These are phyloP conservation scores for Eruca vesicaria DNA, from an alignment of 441 rosid species.

Conservation along the genomic window DNA sequence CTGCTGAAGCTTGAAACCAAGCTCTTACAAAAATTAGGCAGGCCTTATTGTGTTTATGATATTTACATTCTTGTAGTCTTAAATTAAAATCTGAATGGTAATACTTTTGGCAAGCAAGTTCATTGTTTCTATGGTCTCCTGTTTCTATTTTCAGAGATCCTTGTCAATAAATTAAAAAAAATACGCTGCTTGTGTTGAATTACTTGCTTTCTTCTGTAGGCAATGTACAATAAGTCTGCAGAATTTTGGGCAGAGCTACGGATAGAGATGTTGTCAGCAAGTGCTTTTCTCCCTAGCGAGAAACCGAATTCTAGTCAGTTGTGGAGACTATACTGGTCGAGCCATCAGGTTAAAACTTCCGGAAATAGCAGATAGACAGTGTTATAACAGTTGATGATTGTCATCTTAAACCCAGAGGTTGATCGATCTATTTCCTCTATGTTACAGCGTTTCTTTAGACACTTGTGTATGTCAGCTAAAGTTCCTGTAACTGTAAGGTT, in stretches of 20 bases:
- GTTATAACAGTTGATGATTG: constrained; percentile 14
- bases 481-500: constrained; percentile 93
- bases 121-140: too few relatives aligned
- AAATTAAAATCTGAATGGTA: background rate
- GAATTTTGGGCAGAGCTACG: constrained; percentile 99
- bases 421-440: constrained; percentile 17
- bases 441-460: constrained; percentile 96
- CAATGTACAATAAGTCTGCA: constrained; percentile 92
- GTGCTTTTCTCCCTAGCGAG: constrained; percentile 78
- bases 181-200: constrained; percentile 13
- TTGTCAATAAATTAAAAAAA: background rate
- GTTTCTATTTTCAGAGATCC: constrained; percentile 22
- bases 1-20: constrained; percentile 8
- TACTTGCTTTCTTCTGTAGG: constrained; percentile 44
- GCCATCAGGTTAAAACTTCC: constrained; percentile 82
- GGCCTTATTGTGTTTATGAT: constrained; percentile 24
- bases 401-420: constrained; percentile 18
- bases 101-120: constrained; percentile 18
- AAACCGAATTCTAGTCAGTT: constrained; percentile 85
- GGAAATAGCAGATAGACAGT: background rate
- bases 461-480: constrained; percentile 99
- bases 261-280: constrained; percentile 90
- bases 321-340: constrained; percentile 99
- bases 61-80: background rate
- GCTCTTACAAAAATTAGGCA: constrained; percentile 6